These are phyloP conservation scores for Aaosphaeria arxii DNA, from an alignment of 2,329 filamentous ascomycete species.

Conservation along the genomic window DNA sequence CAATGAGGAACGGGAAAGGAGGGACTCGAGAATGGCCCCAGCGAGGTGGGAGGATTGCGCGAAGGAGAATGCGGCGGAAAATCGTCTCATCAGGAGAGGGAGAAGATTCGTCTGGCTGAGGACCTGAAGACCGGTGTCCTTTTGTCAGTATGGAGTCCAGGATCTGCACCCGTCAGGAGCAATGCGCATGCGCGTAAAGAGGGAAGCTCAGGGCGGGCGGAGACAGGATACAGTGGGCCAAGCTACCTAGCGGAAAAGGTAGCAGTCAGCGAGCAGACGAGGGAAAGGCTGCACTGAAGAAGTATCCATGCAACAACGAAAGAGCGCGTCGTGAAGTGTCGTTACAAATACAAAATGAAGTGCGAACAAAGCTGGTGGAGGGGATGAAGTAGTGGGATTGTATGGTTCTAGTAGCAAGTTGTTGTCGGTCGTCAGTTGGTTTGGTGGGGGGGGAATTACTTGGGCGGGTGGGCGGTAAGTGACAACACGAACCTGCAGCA, in stretches of 20 bases:
- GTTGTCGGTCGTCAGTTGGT: not conserved
- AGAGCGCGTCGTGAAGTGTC: constrained; percentile 3
- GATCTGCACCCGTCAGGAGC: not conserved
- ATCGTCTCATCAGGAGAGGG: constrained; percentile 8
- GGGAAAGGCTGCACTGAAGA: constrained; percentile 7
- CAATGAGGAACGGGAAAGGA: constrained; percentile 14
- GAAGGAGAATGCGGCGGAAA: constrained; percentile 3
- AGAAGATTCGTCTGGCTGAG: not conserved
- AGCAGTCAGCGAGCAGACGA: constrained; percentile 10
- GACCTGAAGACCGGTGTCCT: too few species aligned
- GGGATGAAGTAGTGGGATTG: not conserved
- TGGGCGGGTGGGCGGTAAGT: too few species aligned
- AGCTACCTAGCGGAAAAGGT: constrained; percentile 16
- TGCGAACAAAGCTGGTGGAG: not conserved
- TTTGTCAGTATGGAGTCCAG: too few species aligned
- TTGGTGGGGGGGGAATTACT: not conserved
- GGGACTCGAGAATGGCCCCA: constrained; percentile 21
- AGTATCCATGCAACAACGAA: constrained; percentile 13
- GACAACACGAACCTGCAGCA: too few species aligned
- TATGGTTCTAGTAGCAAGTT: too few species aligned
- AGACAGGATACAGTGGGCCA: constrained; percentile 1
- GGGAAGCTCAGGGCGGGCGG: not conserved
- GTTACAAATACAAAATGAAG: constrained; percentile 15
- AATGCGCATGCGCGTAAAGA: not conserved
- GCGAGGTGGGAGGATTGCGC: constrained; percentile 12